Conservation (phyloP, 306 rosid species). For the Glycine soja region DNA sequence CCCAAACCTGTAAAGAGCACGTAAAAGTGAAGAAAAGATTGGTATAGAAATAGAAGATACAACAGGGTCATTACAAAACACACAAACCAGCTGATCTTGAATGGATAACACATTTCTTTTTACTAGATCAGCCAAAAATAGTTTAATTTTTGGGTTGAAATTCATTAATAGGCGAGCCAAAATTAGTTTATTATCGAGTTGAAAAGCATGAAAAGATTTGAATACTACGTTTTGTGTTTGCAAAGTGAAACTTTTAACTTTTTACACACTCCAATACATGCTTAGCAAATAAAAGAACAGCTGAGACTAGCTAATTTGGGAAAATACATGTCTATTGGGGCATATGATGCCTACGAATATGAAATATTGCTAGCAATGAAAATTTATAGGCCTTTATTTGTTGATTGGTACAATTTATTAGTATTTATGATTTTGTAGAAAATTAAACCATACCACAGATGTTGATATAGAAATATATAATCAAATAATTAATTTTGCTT, state of each 20-base stretch:
- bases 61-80: no score
- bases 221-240: neutral
- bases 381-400: neutral
- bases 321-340: neutral
- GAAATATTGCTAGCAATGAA: neutral
- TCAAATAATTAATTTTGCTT: no score
- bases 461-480: neutral
- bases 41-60: no score
- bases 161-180: neutral
- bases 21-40: no score
- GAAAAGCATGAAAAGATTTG: neutral
- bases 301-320: neutral
- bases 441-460: constrained; percentile 12
- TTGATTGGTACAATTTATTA: constrained; percentile 19
- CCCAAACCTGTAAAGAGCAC: no score
- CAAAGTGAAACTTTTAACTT: neutral
- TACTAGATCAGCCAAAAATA: no score
- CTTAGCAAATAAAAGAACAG: constrained; percentile 2
- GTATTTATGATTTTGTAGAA: constrained; percentile 29
- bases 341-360: constrained; percentile 3
- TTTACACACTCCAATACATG: neutral
- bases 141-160: neutral
- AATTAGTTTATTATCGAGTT: no score
- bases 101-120: no score
- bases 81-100: no score